Percentiles rank a stretch among this genome's conserved stretches.
These are phyloP conservation scores for Ceratocystis lukuohia DNA, from an alignment of 2,329 filamentous ascomycete species.

Conservation along the genomic window DNA sequence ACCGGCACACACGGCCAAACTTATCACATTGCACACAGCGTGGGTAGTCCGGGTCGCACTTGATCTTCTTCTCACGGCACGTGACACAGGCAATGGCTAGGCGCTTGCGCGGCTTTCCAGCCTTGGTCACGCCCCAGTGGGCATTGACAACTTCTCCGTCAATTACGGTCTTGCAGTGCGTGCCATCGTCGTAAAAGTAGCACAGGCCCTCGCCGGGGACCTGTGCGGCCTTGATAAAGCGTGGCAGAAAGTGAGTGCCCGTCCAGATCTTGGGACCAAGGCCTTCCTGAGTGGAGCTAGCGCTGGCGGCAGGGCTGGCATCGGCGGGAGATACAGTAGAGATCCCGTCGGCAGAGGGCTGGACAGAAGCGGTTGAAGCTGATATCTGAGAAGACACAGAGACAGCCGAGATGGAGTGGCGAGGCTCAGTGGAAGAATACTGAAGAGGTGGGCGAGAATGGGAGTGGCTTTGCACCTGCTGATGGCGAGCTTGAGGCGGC, in stretches of 20 bases:
- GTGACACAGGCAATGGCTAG: constrained; percentile 86
- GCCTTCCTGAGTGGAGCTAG: constrained; percentile 41
- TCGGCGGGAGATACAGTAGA: not conserved
- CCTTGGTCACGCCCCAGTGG: constrained; percentile 87
- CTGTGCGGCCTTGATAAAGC: constrained; percentile 49
- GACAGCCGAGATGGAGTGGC: not conserved
- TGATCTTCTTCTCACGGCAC: constrained; percentile 94
- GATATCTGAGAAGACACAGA: not conserved
- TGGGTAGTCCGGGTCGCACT: constrained; percentile 78
- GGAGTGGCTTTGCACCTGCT: not conserved
- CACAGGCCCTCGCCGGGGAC: constrained; percentile 68
- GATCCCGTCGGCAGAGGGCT: not conserved
- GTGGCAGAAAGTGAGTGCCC: constrained; percentile 52
- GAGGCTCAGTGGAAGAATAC: constrained; percentile 3
- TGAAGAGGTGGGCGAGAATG: not conserved
- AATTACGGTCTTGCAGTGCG: constrained; percentile 67
- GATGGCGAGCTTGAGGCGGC: not conserved
- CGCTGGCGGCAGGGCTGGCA: constrained; percentile 28
- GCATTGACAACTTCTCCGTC: constrained; percentile 81
- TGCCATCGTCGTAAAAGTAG: constrained; percentile 77
- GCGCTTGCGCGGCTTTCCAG: constrained; percentile 81
- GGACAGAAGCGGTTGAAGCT: not conserved
- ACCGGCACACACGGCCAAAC: constrained; percentile 72
- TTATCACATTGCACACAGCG: constrained; percentile 89
- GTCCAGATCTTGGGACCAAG: constrained; percentile 58